Evolutionary conservation across 345 rosid genomes (phyloP), one percentile per base, ranked within the genome.

Genomic region (Salix purpurea): DNA sequence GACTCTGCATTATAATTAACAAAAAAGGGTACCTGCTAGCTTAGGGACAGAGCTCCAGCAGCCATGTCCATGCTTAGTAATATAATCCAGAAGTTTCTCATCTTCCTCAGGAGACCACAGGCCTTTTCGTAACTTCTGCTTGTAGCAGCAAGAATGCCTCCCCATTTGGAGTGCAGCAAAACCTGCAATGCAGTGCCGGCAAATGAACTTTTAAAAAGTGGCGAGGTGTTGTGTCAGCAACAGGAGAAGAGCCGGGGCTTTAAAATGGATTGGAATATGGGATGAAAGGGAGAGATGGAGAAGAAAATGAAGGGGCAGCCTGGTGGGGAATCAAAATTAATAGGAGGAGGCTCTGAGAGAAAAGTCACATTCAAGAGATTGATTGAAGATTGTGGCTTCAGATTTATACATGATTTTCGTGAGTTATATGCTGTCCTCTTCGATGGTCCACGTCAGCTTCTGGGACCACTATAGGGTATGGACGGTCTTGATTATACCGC

Each of bases 61-160:
- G 14, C 95, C 97, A 83, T 85, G 93, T 4, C 97, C 97, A 50
- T 87, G 89, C 72, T 84, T 88, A 15, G 90, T 85, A 58, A 92
- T 90, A 75, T 89, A 84, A 83, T 79, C 86, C 39, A 91, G 90
- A 76, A 92, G 93, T 65, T 89, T 92, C 88, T 89, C 97, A 69
- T 92, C 94, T 88, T 92, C 97, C 74, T 92, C 97, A 24, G 95
- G 97, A 56, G 95, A 92, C 97, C 97, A 92, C 61, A 92, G 86
- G 69, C 97, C 97, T 84, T 92, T 92, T 78, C 94, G 85, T 62
- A 91, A 83, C 84, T 91, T 91, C 88, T 89, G 95, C 84, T 87
- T 89, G 87, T 87, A 86, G 40, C 95, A 92, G 76, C 92, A 89
- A 77, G 94, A 87, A 81, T 91, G 92, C 78, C 91, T 88, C n/a